Conservation (phyloP, 306 rosid genomes). For the Medicago arabica region DNA sequence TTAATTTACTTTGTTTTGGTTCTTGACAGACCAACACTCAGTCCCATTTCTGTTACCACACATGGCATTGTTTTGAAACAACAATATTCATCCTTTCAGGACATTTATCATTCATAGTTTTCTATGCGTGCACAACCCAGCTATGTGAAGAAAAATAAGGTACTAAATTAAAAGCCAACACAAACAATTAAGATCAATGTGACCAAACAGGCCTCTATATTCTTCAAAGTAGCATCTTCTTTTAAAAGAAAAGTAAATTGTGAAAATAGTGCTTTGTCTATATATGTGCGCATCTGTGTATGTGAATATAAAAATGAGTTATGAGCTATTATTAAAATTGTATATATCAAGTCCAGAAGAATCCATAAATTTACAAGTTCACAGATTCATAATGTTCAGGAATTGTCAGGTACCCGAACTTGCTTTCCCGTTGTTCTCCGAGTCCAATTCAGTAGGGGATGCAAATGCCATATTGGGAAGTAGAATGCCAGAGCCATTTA, state of each 20-base stretch:
- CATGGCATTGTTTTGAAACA: no score
- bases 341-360: constrained; percentile 12
- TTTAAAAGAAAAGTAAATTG: background rate
- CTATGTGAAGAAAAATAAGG: no score
- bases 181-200: no score
- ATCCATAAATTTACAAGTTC: constrained; percentile 24
- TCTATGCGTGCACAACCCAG: no score
- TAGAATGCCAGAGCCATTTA: constrained; percentile 69
- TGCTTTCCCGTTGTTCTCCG: constrained; percentile 62
- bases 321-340: constrained; percentile 9
- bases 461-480: constrained; percentile 62
- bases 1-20: no score
- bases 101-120: no score
- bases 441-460: constrained; percentile 57
- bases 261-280: constrained; percentile 14
- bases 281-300: constrained; percentile 6
- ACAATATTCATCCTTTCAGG: no score
- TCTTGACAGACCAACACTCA: no score
- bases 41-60: no score
- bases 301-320: constrained; percentile 9
- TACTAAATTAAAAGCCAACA: no score
- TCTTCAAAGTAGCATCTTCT: no score
- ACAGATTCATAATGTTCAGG: background rate
- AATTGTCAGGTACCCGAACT: constrained; percentile 58
- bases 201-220: no score